Conservation (phyloP, 257 asterid genomes). For the Paraleonurus japonicus region DNA sequence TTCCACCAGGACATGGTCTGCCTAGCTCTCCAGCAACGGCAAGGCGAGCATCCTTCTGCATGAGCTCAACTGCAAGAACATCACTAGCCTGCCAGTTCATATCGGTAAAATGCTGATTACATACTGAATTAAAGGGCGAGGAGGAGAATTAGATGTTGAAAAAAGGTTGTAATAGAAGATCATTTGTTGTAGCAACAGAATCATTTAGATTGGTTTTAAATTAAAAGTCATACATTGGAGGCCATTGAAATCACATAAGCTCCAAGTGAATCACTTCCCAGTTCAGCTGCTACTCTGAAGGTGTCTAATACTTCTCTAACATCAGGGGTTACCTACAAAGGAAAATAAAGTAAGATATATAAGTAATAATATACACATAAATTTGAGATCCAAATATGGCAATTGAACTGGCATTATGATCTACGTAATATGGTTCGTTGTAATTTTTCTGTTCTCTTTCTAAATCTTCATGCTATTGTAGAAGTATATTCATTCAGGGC, state of each 20-base stretch:
- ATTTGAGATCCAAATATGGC: background rate
- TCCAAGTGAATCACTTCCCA: constrained; percentile 93
- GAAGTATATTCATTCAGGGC: background rate
- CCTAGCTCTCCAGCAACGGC: constrained; percentile 78
- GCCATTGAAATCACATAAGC: constrained; percentile 99
- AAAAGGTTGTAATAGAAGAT: background rate
- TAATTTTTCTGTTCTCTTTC: background rate
- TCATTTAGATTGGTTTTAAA: background rate
- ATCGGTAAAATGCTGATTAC: constrained; percentile 23
- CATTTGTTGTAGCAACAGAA: background rate
- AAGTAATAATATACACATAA: background rate
- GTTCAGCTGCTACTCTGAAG: constrained; percentile 90
- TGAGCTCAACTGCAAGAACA: constrained; percentile 97
- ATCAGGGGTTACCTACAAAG: constrained; percentile 66
- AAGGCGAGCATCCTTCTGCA: constrained; percentile 93
- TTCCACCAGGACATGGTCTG: constrained; percentile 76
- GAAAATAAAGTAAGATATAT: constrained; percentile 4
- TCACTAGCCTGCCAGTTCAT: constrained; percentile 84
- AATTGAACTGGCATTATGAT: background rate
- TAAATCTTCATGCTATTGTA: background rate
- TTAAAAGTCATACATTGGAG: constrained; percentile 59
- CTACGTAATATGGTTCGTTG: background rate
- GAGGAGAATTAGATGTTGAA: background rate
- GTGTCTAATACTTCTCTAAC: constrained; percentile 94
- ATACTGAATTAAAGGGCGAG: background rate